These are phyloP conservation scores for Phytophthora pini DNA, from an alignment of 352 stramenopile species.

Conservation along the genomic window DNA sequence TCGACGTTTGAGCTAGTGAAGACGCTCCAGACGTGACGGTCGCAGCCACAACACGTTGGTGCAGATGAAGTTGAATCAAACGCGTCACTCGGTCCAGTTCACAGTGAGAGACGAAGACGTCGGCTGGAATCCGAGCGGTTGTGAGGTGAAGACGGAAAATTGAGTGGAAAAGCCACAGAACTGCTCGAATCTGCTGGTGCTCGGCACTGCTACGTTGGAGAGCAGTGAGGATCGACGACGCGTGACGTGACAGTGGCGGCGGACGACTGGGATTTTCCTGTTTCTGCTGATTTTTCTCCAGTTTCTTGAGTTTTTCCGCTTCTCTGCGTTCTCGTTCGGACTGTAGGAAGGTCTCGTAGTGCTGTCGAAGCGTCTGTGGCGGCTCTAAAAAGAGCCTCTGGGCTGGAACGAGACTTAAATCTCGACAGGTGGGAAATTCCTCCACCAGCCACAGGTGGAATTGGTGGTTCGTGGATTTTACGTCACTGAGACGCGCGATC, in stretches of 20 bases:
- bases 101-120: conserved; percentile 52
- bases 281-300: conserved; percentile 15
- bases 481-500: conserved; percentile 28
- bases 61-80: conserved; percentile 39
- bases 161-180: conserved; percentile 61
- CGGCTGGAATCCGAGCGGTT: conserved; percentile 19
- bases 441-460: conserved; percentile 47
- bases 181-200: conserved; percentile 22
- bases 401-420: conserved; percentile 17
- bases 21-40: conserved; percentile 21
- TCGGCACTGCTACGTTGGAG: conserved; percentile 22
- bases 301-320: conserved; percentile 12
- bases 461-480: conserved; percentile 37
- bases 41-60: conserved; percentile 34
- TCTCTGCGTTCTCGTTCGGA: conserved; percentile 23
- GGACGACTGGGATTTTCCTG: conserved; percentile 7
- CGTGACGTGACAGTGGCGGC: conserved; percentile 25
- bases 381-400: conserved; percentile 40
- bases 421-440: conserved; percentile 7
- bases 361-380: conserved; percentile 41
- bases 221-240: conserved; percentile 29
- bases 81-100: conserved; percentile 43
- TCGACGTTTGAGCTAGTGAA: conserved; percentile 12
- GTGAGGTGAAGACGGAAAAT: conserved; percentile 46
- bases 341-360: conserved; percentile 24